Evolutionary conservation across 2,329 filamentous ascomycete genomes (phyloP).

Genomic region (Colletotrichum destructivum): DNA sequence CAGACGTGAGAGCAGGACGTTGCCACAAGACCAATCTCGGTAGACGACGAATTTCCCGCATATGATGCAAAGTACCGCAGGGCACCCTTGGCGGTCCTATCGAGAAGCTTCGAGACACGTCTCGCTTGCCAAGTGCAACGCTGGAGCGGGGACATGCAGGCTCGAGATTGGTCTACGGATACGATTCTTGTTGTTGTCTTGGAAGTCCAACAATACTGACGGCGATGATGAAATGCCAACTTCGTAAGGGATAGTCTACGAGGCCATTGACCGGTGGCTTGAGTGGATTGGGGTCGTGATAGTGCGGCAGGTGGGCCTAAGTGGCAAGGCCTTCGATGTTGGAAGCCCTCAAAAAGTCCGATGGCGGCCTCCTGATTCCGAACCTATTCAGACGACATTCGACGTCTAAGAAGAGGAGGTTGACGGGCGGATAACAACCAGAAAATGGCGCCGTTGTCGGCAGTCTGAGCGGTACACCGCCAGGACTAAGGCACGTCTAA

Average conservation of each 20-base stretch:
- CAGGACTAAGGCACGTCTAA: slow-evolving; percentile 7
- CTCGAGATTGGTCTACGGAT: slow-evolving; percentile 26
- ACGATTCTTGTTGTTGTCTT: slow-evolving; percentile 12
- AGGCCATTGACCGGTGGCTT: not conserved
- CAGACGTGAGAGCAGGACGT: slow-evolving; percentile 21
- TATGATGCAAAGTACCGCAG: slow-evolving; percentile 40
- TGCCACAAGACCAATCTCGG: slow-evolving; percentile 38
- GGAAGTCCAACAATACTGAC: not conserved
- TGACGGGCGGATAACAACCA: not conserved
- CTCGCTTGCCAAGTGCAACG: slow-evolving; percentile 39
- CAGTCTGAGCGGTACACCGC: slow-evolving; percentile 14
- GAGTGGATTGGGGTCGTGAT: not conserved
- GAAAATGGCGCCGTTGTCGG: slow-evolving; percentile 10
- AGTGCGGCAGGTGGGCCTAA: not conserved
- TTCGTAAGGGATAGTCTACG: not conserved
- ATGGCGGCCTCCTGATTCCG: not conserved
- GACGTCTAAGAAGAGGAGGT: not conserved
- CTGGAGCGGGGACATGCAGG: slow-evolving; percentile 34
- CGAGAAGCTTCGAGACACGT: slow-evolving; percentile 42
- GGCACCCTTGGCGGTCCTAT: slow-evolving; percentile 39
- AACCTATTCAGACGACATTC: slow-evolving; percentile 9
- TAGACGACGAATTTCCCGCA: slow-evolving; percentile 41
- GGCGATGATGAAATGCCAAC: not conserved
- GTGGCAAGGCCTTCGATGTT: not conserved
- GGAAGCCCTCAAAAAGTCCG: not conserved